Evolutionary conservation across 2,329 filamentous ascomycete species (phyloP), one percentile per base, ranked within the genome.

Genomic region (Epichloe coenophiala): DNA sequence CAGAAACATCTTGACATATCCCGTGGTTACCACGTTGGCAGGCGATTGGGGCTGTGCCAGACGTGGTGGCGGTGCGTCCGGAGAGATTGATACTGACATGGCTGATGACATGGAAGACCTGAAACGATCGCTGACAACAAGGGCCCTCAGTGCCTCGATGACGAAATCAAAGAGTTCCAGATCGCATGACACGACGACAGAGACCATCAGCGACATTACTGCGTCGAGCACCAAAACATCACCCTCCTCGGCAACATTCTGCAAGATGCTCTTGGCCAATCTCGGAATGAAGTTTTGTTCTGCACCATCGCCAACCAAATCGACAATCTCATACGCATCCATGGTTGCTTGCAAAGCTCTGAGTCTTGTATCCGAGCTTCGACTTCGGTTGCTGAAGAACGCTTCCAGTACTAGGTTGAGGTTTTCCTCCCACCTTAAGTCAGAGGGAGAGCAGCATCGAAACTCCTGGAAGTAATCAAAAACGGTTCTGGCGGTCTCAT

Each of bases 1-100:
- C 56, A 90, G 77, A 63, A 95, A 95, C 48, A 94, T 81, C 54
- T 77, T 79, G 41, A 88, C 81, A 51, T 88, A 80, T 2, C 83
- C 85, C 51, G 75, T 78, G 0, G 83, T 77, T 44, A 87, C 82
- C 41, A 90, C 79, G 56, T 88, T 87, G 3, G 81, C 81, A 1
- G 78, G 75, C 23, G 81, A 84, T 57, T 75, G 58, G 8, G 65
- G 63, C 7, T 65, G 61, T 0, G 15, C 33, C 33, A 21, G 31
- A 11, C 57, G 13, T 4, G 60, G 40, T n/a, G 54, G 48, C 19
- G 58, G 41, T 4, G 55, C 54, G n/a, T 61, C 57, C 19, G 61
- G 58, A 17, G 56, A 51, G 36, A 58, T 57, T 2, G 56, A 58
- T 40, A 54, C 59, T 46, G 51, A 63, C 43, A 55, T 58, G 15